Evolutionary conservation across 768 basidiomycete species (phyloP), one percentile per base, ranked within the genome.

Genomic region (Exidia glandulosa): DNA sequence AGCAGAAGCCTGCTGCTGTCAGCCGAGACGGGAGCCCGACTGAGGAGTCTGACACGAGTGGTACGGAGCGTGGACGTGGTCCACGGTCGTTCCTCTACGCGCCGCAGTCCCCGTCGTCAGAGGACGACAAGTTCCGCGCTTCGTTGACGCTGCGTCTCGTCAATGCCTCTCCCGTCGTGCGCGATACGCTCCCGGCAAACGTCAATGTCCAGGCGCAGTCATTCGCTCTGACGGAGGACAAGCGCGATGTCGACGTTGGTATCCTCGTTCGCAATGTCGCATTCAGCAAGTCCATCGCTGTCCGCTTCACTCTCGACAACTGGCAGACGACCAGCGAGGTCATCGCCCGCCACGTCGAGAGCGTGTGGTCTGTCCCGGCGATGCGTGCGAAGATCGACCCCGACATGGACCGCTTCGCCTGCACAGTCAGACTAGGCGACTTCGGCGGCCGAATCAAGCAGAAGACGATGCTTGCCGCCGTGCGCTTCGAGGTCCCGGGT

Each of bases 251-350:
- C 16, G 9, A 7, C 25, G 30, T 54, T 9, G 76, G 76, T 41
- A 80, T 92, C 50, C 82, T 84, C 55, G 89, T 95, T 60, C 80
- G 84, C 66, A 97, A 98, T 70, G 69, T 97, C 57, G 83, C 91
- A 7, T 98, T 84, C 73, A 79, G 87, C 66, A 98, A 97, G 74
- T 82, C 82, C 77, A 79, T 98, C 57, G 87, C 85, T 5, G 82
- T 93, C 25, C 83, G 95, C 30, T 98, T 96, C 72, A 97, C 95
- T 1, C 81, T 94, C 66, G 95, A 98, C 69, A 79, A 77, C 65
- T 98, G 95, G 95, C 91, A 93, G 71, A 99, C 95, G 50, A 94
- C 91, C 60, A 89, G 87, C 71, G 95, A 98, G 72, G 90, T 96
- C 60, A 81, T 85, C 0, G 94, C 85, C 25, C 83, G 80, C 56